phyloP scores from a whole-genome alignment of 148 eudicot genomes.

The Hydrangea macrophylla region DNA sequence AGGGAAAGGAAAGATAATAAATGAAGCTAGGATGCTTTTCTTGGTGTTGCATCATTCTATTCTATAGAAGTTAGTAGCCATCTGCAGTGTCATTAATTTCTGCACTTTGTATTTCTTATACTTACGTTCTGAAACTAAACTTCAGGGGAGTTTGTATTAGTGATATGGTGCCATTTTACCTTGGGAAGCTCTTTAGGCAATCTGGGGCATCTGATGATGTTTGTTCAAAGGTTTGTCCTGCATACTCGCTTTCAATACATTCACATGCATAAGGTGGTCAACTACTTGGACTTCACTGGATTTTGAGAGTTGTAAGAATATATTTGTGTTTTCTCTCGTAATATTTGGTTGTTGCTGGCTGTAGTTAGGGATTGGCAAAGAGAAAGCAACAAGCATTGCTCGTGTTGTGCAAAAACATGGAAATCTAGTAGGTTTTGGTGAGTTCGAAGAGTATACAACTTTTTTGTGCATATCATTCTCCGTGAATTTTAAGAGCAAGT shows the following conservation, averaged over 20 bases:
- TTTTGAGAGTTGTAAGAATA: no score
- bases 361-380: conserved; percentile 80
- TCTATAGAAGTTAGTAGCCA: background rate
- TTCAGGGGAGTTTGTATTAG: conserved; percentile 93
- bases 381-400: conserved; percentile 50
- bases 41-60: background rate
- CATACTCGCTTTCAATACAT: conserved; percentile 5
- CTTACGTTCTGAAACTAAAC: conserved; percentile 16
- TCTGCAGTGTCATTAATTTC: background rate
- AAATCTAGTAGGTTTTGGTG: conserved; percentile 87
- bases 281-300: background rate
- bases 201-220: conserved; percentile 79
- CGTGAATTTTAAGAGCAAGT: background rate
- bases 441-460: conserved; percentile 15
- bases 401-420: conserved; percentile 65
- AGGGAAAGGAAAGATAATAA: background rate
- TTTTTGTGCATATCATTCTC: conserved; percentile 1
- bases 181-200: conserved; percentile 73
- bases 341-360: conserved; percentile 12
- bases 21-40: background rate
- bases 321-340: background rate
- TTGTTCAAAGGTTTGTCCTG: conserved; percentile 64
- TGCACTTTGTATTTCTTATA: background rate
- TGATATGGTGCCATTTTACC: conserved; percentile 88
- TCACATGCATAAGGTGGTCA: background rate